phyloP scores from a whole-genome alignment of 2,329 filamentous ascomycete genomes.

The Neopestalotiopsis clavispora region DNA sequence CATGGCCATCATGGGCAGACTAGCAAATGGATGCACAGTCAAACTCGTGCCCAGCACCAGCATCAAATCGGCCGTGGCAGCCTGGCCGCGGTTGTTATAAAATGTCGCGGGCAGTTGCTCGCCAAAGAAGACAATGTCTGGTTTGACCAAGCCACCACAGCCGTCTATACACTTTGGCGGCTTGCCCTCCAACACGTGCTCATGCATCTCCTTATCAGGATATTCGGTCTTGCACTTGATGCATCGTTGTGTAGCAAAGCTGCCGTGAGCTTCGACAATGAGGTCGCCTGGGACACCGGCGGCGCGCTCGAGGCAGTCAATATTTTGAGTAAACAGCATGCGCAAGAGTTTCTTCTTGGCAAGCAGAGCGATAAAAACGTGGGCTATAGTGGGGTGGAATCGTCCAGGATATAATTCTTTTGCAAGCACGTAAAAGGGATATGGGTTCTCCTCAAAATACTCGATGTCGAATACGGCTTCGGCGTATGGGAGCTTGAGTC shows the following conservation, averaged over 20 bases:
- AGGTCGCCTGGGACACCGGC: constrained; percentile 82
- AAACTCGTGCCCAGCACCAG: constrained; percentile 91
- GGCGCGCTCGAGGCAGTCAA: constrained; percentile 89
- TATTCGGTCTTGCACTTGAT: constrained; percentile 82
- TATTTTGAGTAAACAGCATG: constrained; percentile 96
- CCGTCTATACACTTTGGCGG: constrained; percentile 71
- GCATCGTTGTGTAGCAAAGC: constrained; percentile 89
- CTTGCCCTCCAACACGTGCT: constrained; percentile 67
- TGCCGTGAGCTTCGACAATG: constrained; percentile 94
- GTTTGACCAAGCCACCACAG: constrained; percentile 85
- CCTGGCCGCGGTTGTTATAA: constrained; percentile 59
- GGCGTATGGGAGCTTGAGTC: constrained; percentile 83
- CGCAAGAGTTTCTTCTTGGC: constrained; percentile 77
- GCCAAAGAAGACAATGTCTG: constrained; percentile 94
- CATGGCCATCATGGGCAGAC: constrained; percentile 69
- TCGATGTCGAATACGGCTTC: constrained; percentile 94
- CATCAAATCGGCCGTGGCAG: constrained; percentile 71
- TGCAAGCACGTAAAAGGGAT: constrained; percentile 90
- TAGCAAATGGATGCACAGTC: constrained; percentile 86
- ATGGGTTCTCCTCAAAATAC: constrained; percentile 84
- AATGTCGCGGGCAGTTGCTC: constrained; percentile 66
- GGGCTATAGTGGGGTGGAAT: constrained; percentile 86
- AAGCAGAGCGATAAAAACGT: constrained; percentile 85
- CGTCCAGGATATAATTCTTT: constrained; percentile 91
- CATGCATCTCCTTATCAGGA: constrained; percentile 75